phyloP scores from a whole-genome alignment of 2,329 filamentous ascomycete genomes.

The Dactylellina cionopaga region DNA sequence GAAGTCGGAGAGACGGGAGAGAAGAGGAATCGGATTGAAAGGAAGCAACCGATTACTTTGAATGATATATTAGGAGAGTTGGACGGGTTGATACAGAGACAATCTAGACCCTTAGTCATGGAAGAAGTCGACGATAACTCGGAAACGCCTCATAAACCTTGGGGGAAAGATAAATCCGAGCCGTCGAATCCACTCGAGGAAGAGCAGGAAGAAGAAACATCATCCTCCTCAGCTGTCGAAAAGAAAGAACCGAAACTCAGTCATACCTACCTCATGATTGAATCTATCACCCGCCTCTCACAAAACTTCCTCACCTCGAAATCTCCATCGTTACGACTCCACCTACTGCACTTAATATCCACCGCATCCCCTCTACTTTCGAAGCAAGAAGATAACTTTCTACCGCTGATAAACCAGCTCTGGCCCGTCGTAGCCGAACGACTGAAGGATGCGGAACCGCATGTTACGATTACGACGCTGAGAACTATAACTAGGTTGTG shows the following conservation, averaged over 20 bases:
- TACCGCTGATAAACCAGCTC: conserved; percentile 87
- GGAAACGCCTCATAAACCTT: conserved; percentile 58
- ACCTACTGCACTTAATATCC: conserved; percentile 78
- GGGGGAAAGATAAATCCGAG: conserved; percentile 60
- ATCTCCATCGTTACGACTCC: conserved; percentile 79
- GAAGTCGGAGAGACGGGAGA: conserved; percentile 39
- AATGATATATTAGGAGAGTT: conserved; percentile 51
- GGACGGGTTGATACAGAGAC: conserved; percentile 20
- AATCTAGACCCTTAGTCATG: conserved; percentile 13
- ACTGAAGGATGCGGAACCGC: conserved; percentile 73
- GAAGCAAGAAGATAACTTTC: conserved; percentile 80
- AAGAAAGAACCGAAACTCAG: conserved; percentile 73
- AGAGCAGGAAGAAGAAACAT: conserved; percentile 57
- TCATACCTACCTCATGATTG: conserved; percentile 81
- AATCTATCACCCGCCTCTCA: conserved; percentile 82
- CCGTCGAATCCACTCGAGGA: conserved; percentile 56
- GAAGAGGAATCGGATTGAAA: conserved; percentile 35
- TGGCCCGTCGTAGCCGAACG: conserved; percentile 84
- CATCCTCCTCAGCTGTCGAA: conserved; percentile 59
- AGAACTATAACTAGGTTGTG: conserved; percentile 76
- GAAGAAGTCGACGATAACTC: conserved; percentile 58
- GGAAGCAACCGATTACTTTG: conserved; percentile 30
- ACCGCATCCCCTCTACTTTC: conserved; percentile 78
- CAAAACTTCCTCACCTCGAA: conserved; percentile 91
- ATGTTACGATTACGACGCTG: conserved; percentile 76